Base-by-base conservation (phyloP, 192 early-diverging fungal species). In the Pecoramyces ruminantium region DNA sequence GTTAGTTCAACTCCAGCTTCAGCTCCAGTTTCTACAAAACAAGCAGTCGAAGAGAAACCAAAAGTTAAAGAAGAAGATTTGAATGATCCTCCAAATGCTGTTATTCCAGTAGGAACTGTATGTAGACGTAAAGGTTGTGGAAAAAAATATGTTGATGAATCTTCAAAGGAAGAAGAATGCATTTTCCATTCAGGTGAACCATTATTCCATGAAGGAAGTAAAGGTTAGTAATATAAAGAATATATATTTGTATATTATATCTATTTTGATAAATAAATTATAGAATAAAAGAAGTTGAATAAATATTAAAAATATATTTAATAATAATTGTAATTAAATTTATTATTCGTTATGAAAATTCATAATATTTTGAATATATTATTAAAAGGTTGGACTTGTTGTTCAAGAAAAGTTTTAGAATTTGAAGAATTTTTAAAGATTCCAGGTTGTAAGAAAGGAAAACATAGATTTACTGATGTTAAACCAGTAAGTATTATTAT, bases 391-490 rank as follows among this genome's bases (percentile, higher is more conserved):
- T 98, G 94, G 94, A 92, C 92, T 38, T 99, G 98, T 87, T 99
- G 98, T 86, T 88, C 93, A 79, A 91, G 96, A 40, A 93, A 95
- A 81, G 97, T 96, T 4, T 90, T 97, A 25, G 98, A 98, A 86
- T 99, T 98, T 90, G 98, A 99, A 38, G 96, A 98, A 86, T 98
- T 99, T 81, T 86, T 98, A 83, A 96, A 93, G 83, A 96, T 99
- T 84, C 88, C 88, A 79, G 98, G 98, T 38, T 99, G 98, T 86
- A 92, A 89, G 42, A 88, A 81, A n/a, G 96, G 95, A 58, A 90
- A 92, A 78, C 98, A 99, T 85, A 86, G 96, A 83, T 99, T 99
- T 87, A 92, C 94, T 2, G 86, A 88, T 30, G 82, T 17, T 11
- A 39, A 18, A 21, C 79, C 82, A 30, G 79, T 82, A 77, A 29